These are phyloP conservation scores for Prunus armeniaca DNA, from an alignment of 306 rosid species.

Conservation along the genomic window DNA sequence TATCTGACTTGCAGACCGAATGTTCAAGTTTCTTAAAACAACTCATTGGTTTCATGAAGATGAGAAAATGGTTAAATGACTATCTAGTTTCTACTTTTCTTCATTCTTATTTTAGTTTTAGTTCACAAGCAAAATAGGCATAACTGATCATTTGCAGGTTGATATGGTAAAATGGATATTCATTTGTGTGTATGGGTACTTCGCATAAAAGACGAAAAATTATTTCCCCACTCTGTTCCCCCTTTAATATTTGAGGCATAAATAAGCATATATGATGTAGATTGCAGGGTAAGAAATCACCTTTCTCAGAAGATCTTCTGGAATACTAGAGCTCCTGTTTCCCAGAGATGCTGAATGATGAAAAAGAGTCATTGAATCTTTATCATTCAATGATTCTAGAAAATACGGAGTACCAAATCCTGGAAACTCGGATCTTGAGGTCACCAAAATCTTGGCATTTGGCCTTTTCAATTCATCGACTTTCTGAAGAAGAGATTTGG, in stretches of 20 bases:
- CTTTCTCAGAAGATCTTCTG: conserved; percentile 22
- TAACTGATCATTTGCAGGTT: not conserved
- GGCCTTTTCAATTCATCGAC: conserved; percentile 32
- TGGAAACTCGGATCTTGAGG: conserved; percentile 47
- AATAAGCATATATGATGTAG: conserved; percentile 6
- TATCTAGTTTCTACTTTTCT: not conserved
- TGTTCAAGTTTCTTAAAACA: conserved; percentile 26
- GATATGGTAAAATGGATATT: conserved; percentile 14
- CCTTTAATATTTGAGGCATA: not conserved
- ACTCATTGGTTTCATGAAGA: not conserved
- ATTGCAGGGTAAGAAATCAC: not conserved
- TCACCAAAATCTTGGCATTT: conserved; percentile 53
- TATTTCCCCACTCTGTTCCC: not conserved
- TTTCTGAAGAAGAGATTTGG: conserved; percentile 40
- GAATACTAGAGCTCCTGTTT: conserved; percentile 21
- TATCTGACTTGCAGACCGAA: conserved; percentile 2
- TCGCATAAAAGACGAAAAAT: not conserved
- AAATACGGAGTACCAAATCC: conserved; percentile 22
- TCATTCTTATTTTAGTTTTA: not conserved
- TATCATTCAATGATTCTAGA: conserved; percentile 34
- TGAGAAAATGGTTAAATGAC: not conserved
- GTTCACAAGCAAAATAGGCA: not conserved
- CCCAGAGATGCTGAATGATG: conserved; percentile 36
- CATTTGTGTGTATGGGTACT: not conserved
- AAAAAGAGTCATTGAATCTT: conserved; percentile 46